These are phyloP conservation scores for Helminthosporium solani DNA, from an alignment of 2,329 filamentous ascomycete species.

Conservation along the genomic window DNA sequence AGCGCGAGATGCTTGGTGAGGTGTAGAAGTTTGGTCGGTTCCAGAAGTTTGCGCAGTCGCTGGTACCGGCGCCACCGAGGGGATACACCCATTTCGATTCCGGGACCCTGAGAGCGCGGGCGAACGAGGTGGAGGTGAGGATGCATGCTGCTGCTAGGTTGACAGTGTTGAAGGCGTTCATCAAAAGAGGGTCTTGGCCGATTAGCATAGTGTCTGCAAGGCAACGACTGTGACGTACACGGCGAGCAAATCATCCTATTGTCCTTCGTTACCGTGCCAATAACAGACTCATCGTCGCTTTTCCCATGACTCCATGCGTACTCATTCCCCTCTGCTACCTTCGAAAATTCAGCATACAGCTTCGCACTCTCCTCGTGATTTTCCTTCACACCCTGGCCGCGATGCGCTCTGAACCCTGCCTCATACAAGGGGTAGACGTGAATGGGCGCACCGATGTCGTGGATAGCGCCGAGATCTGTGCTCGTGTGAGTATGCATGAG, in stretches of 20 bases:
- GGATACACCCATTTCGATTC: constrained; percentile 63
- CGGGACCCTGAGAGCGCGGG: constrained; percentile 56
- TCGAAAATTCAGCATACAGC: constrained; percentile 63
- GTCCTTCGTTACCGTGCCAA: constrained; percentile 55
- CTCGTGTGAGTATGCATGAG: constrained; percentile 15
- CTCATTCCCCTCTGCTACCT: constrained; percentile 55
- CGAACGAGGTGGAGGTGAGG: constrained; percentile 59
- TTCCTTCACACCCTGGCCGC: constrained; percentile 54
- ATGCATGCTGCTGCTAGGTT: constrained; percentile 64
- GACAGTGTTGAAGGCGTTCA: constrained; percentile 72
- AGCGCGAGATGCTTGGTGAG: constrained; percentile 59
- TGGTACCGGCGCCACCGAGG: constrained; percentile 63
- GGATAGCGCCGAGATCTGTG: constrained; percentile 56
- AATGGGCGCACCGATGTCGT: constrained; percentile 63
- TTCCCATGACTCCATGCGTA: constrained; percentile 60
- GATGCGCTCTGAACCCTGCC: constrained; percentile 60
- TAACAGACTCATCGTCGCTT: constrained; percentile 51
- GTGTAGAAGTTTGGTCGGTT: constrained; percentile 59
- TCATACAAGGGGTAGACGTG: constrained; percentile 70
- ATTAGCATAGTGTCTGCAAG: background rate
- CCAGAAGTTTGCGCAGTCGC: constrained; percentile 63
- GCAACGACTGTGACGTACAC: constrained; percentile 48
- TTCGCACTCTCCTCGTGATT: constrained; percentile 61
- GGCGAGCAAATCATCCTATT: constrained; percentile 70
- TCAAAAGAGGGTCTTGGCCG: constrained; percentile 62